These are phyloP conservation scores for Scedosporium minutisporum DNA, from an alignment of 2,329 filamentous ascomycete genomes.

Conservation along the genomic window DNA sequence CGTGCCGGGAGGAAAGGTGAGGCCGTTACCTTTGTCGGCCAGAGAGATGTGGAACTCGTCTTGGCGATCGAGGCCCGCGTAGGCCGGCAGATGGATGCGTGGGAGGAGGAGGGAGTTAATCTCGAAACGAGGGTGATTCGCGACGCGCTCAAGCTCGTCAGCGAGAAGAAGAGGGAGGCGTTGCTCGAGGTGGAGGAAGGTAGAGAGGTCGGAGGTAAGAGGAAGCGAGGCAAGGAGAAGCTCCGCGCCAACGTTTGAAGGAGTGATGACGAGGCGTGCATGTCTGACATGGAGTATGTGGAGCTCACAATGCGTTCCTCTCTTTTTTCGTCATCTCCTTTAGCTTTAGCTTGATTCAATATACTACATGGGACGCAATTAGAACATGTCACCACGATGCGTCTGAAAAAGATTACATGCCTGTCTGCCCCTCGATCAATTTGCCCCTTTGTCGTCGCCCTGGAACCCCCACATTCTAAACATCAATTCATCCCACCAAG, in stretches of 20 bases:
- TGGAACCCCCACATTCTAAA: background rate
- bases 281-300: background rate
- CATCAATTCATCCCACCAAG: background rate
- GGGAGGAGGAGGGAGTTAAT: slow-evolving; percentile 85
- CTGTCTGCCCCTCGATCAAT: too few species aligned
- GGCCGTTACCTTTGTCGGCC: slow-evolving; percentile 79
- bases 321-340: background rate
- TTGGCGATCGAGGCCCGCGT: slow-evolving; percentile 81
- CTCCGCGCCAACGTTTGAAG: slow-evolving; percentile 16
- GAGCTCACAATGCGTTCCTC: background rate
- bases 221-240: slow-evolving; percentile 53
- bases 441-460: background rate
- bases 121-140: slow-evolving; percentile 82
- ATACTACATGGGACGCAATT: background rate
- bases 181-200: slow-evolving; percentile 85
- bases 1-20: slow-evolving; percentile 79
- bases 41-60: slow-evolving; percentile 86
- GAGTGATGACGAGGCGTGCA: background rate
- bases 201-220: slow-evolving; percentile 82
- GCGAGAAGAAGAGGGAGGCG: slow-evolving; percentile 92
- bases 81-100: slow-evolving; percentile 69
- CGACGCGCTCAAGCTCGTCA: slow-evolving; percentile 78
- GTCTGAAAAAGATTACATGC: background rate
- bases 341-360: background rate
- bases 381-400: background rate